Evolutionary conservation across 1,284 basidiomycete species (phyloP), one percentile per base, ranked within the genome.

Genomic region (Ceratobasidium sp.): DNA sequence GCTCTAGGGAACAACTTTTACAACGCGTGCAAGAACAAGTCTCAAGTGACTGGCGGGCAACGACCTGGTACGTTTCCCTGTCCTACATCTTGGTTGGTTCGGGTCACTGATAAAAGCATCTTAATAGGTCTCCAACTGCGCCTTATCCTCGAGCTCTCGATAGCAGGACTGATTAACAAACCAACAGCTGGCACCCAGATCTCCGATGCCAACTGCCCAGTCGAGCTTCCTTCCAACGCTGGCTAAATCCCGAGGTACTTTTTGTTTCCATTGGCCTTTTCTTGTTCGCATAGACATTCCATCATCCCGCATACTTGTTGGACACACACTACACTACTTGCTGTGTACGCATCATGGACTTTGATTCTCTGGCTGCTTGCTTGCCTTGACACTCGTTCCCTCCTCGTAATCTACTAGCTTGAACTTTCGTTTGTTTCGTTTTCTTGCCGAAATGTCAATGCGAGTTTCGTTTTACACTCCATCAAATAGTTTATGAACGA

Each of bases 1-100:
- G 30, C 23, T 62, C 0, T 74, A 92, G 91, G 91, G 93, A 80
- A 80, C 32, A 88, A 89, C 75, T 91, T 92, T 87, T 93, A 96
- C 80, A 84, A 90, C 74, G 90, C 87, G 6, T 96, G 94, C 83
- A 86, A 84, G 82, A 93, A 88, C 81, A 81, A 80, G 55, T 85
- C 76, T 72, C 80, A 85, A 53, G 86, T 82, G 75, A 41, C 80
- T 0, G 84, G 85, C 59, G 87, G 87, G 5, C 79, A 80, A 34
- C 85, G 93, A 55, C 87, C 88, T 52, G 83, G 92, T 92, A 75
- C 65, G 88, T 84, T 39, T 46, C 48, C 46, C 39, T 9, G 30
- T 53, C 59, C 14, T 8, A 48, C 36, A 18, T 57, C 18, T 41
- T 61, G 10, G 23, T 57, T 64, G 30, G 34, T 50, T 32, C n/a